Evolutionary conservation across 805 yeast genomes (phyloP).

Genomic region (Lachancea sp.): DNA sequence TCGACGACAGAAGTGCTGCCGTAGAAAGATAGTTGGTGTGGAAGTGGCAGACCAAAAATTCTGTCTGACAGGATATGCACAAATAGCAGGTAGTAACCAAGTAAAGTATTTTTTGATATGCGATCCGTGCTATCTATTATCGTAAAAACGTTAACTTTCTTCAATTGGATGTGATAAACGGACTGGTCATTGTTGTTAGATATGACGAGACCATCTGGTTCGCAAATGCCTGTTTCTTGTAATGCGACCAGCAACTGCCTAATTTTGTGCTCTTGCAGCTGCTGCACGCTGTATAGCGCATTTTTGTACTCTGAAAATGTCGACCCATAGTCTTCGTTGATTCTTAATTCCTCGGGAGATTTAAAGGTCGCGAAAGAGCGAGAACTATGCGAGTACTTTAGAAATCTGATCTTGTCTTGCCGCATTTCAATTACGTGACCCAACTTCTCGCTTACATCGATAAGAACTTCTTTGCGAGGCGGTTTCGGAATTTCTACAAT

Average conservation of each 20-base stretch:
- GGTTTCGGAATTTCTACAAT: background rate
- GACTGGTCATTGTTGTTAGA: slow-evolving; percentile 2
- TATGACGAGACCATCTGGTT: slow-evolving; percentile 13
- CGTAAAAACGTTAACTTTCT: slow-evolving; percentile 1
- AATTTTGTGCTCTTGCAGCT: slow-evolving; percentile 16
- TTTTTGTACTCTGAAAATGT: slow-evolving; percentile 22
- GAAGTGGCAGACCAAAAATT: slow-evolving; percentile 19
- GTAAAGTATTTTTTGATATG: slow-evolving; percentile 16
- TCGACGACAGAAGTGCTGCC: slow-evolving; percentile 28
- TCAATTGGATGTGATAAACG: background rate
- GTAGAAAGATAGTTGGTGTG: slow-evolving; percentile 20
- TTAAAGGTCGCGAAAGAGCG: background rate
- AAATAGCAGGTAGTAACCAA: slow-evolving; percentile 28
- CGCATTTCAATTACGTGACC: background rate
- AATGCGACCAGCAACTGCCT: slow-evolving; percentile 18
- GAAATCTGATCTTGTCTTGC: background rate
- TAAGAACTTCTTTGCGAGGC: background rate
- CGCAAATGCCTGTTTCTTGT: slow-evolving; percentile 13
- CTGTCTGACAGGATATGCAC: slow-evolving; percentile 18
- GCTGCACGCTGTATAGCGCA: slow-evolving; percentile 13
- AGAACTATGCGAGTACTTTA: background rate
- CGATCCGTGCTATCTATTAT: slow-evolving; percentile 11
- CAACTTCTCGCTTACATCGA: background rate
- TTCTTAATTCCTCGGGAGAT: background rate
- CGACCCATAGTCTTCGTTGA: slow-evolving; percentile 24